Conservation (phyloP, 345 rosid species). For the Eucalyptus globulus region DNA sequence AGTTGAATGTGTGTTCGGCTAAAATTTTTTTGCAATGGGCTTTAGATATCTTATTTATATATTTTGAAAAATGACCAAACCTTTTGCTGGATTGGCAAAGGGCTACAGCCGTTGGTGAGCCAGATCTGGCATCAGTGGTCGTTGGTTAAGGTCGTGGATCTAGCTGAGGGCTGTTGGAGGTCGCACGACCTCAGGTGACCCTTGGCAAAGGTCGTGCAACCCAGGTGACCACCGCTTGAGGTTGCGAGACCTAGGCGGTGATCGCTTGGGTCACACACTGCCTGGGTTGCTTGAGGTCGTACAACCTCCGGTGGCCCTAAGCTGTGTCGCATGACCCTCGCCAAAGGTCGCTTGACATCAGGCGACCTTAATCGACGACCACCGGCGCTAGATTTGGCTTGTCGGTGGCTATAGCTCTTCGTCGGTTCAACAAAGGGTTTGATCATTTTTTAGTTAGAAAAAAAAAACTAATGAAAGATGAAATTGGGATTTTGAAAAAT, state of each 20-base stretch:
- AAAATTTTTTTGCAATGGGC: too few relatives aligned
- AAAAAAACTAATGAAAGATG: too few relatives aligned
- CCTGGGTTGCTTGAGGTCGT: rapidly evolving
- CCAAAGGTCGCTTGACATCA: rapidly evolving
- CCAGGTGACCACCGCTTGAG: rapidly evolving
- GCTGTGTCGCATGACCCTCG: too few relatives aligned
- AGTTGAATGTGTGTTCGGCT: too few relatives aligned
- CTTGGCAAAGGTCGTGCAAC: rapidly evolving
- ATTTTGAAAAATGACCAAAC: too few relatives aligned
- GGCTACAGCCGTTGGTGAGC: rapidly evolving
- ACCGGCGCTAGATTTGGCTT: rapidly evolving
- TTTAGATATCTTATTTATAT: too few relatives aligned
- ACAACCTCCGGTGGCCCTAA: rapidly evolving
- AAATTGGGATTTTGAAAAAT: too few relatives aligned
- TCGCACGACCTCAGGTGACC: rapidly evolving
- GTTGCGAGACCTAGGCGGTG: too few relatives aligned
- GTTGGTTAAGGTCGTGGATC: too few relatives aligned
- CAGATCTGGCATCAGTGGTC: rapidly evolving
- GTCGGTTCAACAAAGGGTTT: rapidly evolving
- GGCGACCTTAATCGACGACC: rapidly evolving
- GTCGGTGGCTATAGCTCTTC: too few relatives aligned
- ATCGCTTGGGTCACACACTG: rapidly evolving
- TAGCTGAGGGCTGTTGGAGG: too few relatives aligned
- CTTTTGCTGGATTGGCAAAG: rapidly evolving
- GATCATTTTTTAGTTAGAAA: too few relatives aligned